Base-by-base conservation (phyloP, 805 yeast genomes). In the Candida golubevii region DNA sequence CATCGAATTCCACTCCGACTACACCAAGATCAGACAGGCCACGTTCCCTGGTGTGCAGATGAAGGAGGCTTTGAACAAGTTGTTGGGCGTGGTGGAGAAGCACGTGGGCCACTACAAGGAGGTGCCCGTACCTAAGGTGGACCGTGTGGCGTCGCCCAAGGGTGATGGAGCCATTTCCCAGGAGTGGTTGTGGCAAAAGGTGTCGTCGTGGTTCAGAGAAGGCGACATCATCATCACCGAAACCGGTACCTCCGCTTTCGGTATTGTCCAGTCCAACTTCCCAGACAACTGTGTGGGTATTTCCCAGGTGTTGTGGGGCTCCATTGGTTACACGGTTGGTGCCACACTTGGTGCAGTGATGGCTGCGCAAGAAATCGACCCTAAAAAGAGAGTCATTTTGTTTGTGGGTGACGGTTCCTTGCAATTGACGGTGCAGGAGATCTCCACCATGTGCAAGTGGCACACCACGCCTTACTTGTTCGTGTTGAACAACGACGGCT, bases 1-100 rank as follows among this genome's bases (percentile, higher is more conserved):
- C 58, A 78, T 83, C 53, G 90, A 83, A 70, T 82, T 83, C 78
- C 90, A 83, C 69, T 82, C 89, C 14, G 85, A 83, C 68, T 74
- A 80, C 71, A 79, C 81, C 61, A 82, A 82, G 69, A 79, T 83
- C 62, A 79, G 74, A 62, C 78, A 71, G 57, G 89, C 88, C 46
- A 75, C 79, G 33, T 83, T 78, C 77, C 83, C 83, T 52, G 84
- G 83, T 59, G 79, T 83, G 48, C 83, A 81, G 67, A 83, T 83
- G 87, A 78, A 82, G 64, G 69, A 66, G 57, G 63, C 57, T 10
- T 58, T 66, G 44, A 50, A 56, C 36, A 50, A 48, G 15, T 59
- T 65, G 46, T 53, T 63, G 53, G 40, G 34, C 27, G 67, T 79
- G 46, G 64, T 72, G 51, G 65, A 58, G 35, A 59, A 59, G 10